Conservation (phyloP, 2,329 filamentous ascomycete species). For the Bipolaris gigantea region DNA sequence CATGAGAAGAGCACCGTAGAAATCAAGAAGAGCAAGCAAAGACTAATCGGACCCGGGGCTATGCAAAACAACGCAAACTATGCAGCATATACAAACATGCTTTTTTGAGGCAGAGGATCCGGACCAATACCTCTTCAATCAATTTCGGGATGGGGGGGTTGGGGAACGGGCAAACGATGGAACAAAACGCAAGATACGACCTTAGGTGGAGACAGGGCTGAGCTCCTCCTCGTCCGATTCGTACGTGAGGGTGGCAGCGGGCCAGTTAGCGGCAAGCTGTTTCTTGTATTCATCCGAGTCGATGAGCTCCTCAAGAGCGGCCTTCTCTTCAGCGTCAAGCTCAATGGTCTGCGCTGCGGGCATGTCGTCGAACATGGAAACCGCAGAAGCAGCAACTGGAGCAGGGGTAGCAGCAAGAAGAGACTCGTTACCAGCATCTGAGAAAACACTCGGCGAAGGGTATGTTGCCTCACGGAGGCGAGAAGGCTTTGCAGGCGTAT, state of each 20-base stretch:
- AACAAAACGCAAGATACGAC: constrained; percentile 3
- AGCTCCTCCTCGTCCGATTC: constrained; percentile 32
- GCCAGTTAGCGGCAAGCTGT: constrained; percentile 21
- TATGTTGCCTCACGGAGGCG: constrained; percentile 39
- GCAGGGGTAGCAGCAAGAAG: constrained; percentile 23
- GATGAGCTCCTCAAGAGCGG: constrained; percentile 14
- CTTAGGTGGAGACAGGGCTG: constrained; percentile 13
- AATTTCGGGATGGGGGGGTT: neutral
- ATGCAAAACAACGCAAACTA: constrained; percentile 1
- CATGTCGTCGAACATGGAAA: constrained; percentile 23
- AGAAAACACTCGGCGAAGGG: constrained; percentile 36
- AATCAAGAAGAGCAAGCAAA: neutral
- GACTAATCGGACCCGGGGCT: neutral
- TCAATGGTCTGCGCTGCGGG: constrained; percentile 23
- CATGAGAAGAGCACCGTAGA: neutral
- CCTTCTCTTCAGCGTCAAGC: constrained; percentile 21
- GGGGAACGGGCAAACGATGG: neutral
- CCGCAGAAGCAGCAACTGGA: constrained; percentile 8
- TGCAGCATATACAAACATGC: neutral
- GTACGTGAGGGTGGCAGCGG: constrained; percentile 18
- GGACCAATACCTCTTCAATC: neutral
- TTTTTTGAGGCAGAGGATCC: neutral
- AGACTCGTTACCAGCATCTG: constrained; percentile 30
- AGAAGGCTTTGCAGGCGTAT: constrained; percentile 40
- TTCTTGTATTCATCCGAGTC: constrained; percentile 15